Percentiles rank a stretch among this genome's conserved stretches.
Conservation (phyloP, 1,284 basidiomycete species). For the Rhodotorula mucilaginosa region DNA sequence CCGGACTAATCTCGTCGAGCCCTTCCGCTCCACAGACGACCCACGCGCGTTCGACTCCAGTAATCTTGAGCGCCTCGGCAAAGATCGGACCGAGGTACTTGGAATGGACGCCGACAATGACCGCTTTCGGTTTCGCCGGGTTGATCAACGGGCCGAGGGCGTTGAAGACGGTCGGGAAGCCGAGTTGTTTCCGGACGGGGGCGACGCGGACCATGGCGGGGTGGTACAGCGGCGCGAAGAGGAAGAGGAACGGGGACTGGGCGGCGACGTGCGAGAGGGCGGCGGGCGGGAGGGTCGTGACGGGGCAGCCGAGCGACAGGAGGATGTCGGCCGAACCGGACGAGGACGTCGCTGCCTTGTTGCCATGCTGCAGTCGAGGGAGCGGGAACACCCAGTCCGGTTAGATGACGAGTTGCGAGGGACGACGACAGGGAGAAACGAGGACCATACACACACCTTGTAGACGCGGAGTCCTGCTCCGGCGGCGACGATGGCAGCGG, state of each 20-base stretch:
- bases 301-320: conserved; percentile 75
- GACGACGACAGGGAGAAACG: not conserved
- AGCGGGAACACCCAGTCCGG: not conserved
- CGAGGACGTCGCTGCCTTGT: conserved; percentile 85
- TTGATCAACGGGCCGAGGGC: conserved; percentile 92
- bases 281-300: conserved; percentile 64
- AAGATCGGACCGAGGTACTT: conserved; percentile 80
- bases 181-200: conserved; percentile 78
- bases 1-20: conserved; percentile 91
- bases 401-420: too few species aligned
- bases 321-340: conserved; percentile 94
- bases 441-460: conserved; percentile 60
- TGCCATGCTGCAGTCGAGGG: conserved; percentile 68
- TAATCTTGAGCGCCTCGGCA: conserved; percentile 64
- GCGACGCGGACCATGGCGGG: conserved; percentile 79
- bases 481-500: conserved; percentile 89
- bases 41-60: conserved; percentile 72
- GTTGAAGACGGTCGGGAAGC: conserved; percentile 98
- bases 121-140: conserved; percentile 76
- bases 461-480: conserved; percentile 89
- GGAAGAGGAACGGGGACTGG: conserved; percentile 77
- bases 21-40: conserved; percentile 92
- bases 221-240: conserved; percentile 91
- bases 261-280: conserved; percentile 57
- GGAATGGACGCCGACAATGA: conserved; percentile 88